A percentile compares a stretch with the other conserved stretches of the same genome.
phyloP scores from a whole-genome alignment of 192 early-diverging fungal genomes.

The Backusella psychrophila region DNA sequence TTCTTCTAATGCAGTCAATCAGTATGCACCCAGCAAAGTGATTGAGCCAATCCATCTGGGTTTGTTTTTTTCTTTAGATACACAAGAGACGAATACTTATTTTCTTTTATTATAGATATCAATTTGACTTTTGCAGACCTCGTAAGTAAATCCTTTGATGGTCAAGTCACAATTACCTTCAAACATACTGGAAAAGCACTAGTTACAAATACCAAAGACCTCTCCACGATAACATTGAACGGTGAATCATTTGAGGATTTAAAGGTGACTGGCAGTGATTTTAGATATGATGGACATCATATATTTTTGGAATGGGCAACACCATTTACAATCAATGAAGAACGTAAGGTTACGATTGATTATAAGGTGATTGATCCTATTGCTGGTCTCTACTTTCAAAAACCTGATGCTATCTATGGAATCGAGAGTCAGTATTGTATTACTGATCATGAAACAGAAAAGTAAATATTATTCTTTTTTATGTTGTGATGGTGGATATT shows the following conservation, averaged over 20 bases:
- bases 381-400: slow-evolving; percentile 46
- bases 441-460: slow-evolving; percentile 49
- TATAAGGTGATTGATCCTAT: slow-evolving; percentile 37
- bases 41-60: slow-evolving; percentile 35
- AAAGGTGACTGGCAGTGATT: slow-evolving; percentile 20
- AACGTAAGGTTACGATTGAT: slow-evolving; percentile 32
- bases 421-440: slow-evolving; percentile 36
- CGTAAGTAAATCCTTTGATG: slow-evolving; percentile 13
- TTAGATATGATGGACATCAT: slow-evolving; percentile 35
- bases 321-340: slow-evolving; percentile 26
- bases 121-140: slow-evolving; percentile 22
- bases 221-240: slow-evolving; percentile 30
- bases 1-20: slow-evolving; percentile 18
- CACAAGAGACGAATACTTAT: neutral
- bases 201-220: neutral
- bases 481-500: neutral
- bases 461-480: slow-evolving; percentile 11
- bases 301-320: slow-evolving; percentile 35
- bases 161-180: slow-evolving; percentile 25
- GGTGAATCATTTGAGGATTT: slow-evolving; percentile 34
- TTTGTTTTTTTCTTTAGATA: neutral
- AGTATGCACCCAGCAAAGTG: slow-evolving; percentile 39
- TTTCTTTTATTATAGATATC: slow-evolving; percentile 26
- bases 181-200: neutral
- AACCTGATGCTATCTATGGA: slow-evolving; percentile 29